These are phyloP conservation scores for Kwoniella botswanensis DNA, from an alignment of 768 basidiomycete species.

Conservation along the genomic window DNA sequence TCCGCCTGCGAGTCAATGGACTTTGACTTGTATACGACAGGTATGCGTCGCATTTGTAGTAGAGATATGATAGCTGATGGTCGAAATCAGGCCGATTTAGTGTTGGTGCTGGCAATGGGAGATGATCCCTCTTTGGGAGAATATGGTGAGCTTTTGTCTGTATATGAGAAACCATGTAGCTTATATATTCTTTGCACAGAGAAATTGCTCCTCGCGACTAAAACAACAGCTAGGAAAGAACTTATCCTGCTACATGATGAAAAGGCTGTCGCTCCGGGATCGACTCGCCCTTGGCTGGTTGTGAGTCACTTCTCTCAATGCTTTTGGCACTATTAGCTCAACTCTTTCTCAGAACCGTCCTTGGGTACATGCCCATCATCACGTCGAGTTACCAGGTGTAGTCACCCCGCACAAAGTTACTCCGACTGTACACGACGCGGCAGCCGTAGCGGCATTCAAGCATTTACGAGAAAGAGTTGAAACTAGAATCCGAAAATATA, in stretches of 20 bases:
- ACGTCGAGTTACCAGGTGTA: slow-evolving; percentile 70
- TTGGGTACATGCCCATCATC: slow-evolving; percentile 95
- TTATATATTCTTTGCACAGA: slow-evolving; percentile 55
- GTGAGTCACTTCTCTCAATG: slow-evolving; percentile 59
- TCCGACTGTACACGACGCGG: slow-evolving; percentile 71
- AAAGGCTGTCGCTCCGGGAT: slow-evolving; percentile 83
- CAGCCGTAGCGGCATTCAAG: slow-evolving; percentile 84
- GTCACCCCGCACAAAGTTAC: slow-evolving; percentile 63
- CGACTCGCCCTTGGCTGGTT: slow-evolving; percentile 94
- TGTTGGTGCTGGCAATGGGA: slow-evolving; percentile 67
- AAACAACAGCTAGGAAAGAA: slow-evolving; percentile 98
- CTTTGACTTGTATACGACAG: slow-evolving; percentile 95
- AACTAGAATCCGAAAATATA: slow-evolving; percentile 83
- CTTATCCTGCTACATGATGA: slow-evolving; percentile 91
- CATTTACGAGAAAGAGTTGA: slow-evolving; percentile 92
- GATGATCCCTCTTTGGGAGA: slow-evolving; percentile 85
- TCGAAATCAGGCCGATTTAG: slow-evolving; percentile 39
- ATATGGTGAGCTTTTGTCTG: slow-evolving; percentile 62
- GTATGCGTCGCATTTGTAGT: slow-evolving; percentile 59
- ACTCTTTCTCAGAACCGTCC: slow-evolving; percentile 72
- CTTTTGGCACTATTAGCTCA: slow-evolving; percentile 22
- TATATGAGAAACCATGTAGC: not conserved
- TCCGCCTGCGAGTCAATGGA: slow-evolving; percentile 93
- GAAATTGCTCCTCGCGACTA: slow-evolving; percentile 86
- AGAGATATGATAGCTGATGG: not conserved